Evolutionary conservation across 2,329 filamentous ascomycete species (phyloP).

Genomic region (Aspergillus alliaceus): DNA sequence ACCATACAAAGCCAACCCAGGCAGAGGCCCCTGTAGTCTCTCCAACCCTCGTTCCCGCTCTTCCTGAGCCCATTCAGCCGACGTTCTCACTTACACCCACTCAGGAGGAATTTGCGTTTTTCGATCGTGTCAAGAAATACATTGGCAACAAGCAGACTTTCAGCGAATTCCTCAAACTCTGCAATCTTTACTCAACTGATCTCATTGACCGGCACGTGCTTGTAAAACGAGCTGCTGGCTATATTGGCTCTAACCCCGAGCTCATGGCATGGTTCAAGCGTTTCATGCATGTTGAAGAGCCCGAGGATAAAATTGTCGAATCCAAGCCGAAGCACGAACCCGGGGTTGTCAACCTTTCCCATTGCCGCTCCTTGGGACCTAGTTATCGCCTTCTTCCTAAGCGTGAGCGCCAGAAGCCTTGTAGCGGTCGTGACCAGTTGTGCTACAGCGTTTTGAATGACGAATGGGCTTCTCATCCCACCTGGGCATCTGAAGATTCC

Average conservation of each 20-base stretch:
- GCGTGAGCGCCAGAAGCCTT: slow-evolving; percentile 84
- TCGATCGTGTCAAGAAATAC: slow-evolving; percentile 94
- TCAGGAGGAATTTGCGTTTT: slow-evolving; percentile 86
- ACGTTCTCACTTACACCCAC: slow-evolving; percentile 71
- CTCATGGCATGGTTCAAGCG: slow-evolving; percentile 85
- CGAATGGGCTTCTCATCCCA: slow-evolving; percentile 97
- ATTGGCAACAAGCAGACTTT: slow-evolving; percentile 89
- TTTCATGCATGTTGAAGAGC: slow-evolving; percentile 73
- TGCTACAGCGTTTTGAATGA: slow-evolving; percentile 94
- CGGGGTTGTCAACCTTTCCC: slow-evolving; percentile 86
- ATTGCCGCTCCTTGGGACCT: slow-evolving; percentile 91
- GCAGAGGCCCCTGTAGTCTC: slow-evolving; percentile 66
- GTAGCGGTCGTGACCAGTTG: slow-evolving; percentile 90
- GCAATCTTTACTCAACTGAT: slow-evolving; percentile 91
- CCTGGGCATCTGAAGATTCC: slow-evolving; percentile 97
- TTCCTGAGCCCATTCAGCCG: slow-evolving; percentile 83
- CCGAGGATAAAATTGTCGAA: slow-evolving; percentile 74
- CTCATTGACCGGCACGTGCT: slow-evolving; percentile 84
- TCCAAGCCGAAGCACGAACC: slow-evolving; percentile 71
- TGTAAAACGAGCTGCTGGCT: slow-evolving; percentile 77
- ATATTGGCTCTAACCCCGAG: slow-evolving; percentile 85
- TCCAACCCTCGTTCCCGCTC: slow-evolving; percentile 81
- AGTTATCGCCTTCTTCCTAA: slow-evolving; percentile 93
- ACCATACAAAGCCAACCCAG: slow-evolving; percentile 63
- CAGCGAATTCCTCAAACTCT: slow-evolving; percentile 95